A percentile compares a stretch with the other conserved stretches of the same genome.
phyloP scores from a whole-genome alignment of 106 monocot species.

The Posidonia australis region DNA sequence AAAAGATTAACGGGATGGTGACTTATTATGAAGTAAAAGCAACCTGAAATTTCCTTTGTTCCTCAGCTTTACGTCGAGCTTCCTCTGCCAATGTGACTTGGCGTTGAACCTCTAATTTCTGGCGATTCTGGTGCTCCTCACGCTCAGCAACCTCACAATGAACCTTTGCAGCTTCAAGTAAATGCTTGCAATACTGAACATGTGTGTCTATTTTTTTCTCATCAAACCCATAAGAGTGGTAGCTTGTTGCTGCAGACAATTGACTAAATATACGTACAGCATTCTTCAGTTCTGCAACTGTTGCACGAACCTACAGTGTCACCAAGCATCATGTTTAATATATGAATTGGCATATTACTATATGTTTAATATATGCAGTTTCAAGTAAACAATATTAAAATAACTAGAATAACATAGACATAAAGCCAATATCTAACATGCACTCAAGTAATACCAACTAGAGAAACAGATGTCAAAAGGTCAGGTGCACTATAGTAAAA shows the following conservation, averaged over 20 bases:
- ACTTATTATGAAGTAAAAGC: not conserved
- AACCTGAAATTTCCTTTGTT: slow-evolving; percentile 86
- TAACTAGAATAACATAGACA: too few species aligned
- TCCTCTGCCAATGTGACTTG: slow-evolving; percentile 88
- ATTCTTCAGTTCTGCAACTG: slow-evolving; percentile 87
- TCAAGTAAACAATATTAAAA: too few species aligned
- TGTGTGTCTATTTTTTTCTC: slow-evolving; percentile 91
- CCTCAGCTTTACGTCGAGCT: slow-evolving; percentile 88
- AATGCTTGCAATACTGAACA: slow-evolving; percentile 88
- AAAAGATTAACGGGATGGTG: not conserved
- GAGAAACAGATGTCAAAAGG: too few species aligned
- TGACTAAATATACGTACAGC: slow-evolving; percentile 87
- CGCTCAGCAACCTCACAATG: slow-evolving; percentile 95
- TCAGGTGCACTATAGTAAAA: too few species aligned
- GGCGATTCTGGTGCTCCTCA: slow-evolving; percentile 91
- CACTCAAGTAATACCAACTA: too few species aligned
- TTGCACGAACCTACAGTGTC: slow-evolving; percentile 56
- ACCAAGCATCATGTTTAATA: not conserved
- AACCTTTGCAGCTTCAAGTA: slow-evolving; percentile 91
- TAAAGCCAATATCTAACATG: too few species aligned
- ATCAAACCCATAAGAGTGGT: slow-evolving; percentile 88
- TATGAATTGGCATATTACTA: too few species aligned
- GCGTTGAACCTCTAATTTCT: slow-evolving; percentile 81
- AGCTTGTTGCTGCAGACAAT: slow-evolving; percentile 57
- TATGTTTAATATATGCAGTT: too few species aligned